These are phyloP conservation scores for Fomes fomentarius DNA, from an alignment of 1,284 basidiomycete genomes.

Conservation along the genomic window DNA sequence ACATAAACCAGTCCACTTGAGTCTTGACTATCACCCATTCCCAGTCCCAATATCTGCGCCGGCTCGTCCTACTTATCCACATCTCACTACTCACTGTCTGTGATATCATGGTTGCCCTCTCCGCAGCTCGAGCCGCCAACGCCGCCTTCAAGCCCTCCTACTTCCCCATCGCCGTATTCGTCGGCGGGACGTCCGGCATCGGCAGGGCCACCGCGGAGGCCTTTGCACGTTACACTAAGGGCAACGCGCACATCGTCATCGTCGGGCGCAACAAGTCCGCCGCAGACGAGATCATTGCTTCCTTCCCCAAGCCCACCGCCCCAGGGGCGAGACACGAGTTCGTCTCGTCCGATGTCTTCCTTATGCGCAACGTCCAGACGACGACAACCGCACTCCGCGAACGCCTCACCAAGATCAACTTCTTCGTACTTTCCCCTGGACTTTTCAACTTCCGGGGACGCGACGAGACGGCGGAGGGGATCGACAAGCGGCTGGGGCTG, in stretches of 20 bases:
- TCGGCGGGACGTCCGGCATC: slow-evolving; percentile 42
- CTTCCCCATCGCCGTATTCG: slow-evolving; percentile 38
- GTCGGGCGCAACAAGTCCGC: slow-evolving; percentile 39
- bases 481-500: slow-evolving; percentile 30
- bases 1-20: too few species aligned
- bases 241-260: slow-evolving; percentile 40
- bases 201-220: slow-evolving; percentile 36
- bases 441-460: slow-evolving; percentile 34
- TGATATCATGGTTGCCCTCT: slow-evolving; percentile 12
- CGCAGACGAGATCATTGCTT: slow-evolving; percentile 39
- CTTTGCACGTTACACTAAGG: slow-evolving; percentile 37
- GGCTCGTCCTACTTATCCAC: too few species aligned
- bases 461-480: slow-evolving; percentile 32
- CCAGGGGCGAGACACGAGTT: slow-evolving; percentile 36
- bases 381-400: slow-evolving; percentile 31
- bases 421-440: slow-evolving; percentile 38
- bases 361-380: slow-evolving; percentile 37
- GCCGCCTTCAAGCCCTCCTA: slow-evolving; percentile 16
- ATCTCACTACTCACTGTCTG: neutral
- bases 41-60: too few species aligned
- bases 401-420: slow-evolving; percentile 38
- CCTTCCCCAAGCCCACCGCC: slow-evolving; percentile 31
- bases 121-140: neutral
- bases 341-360: slow-evolving; percentile 38
- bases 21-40: too few species aligned